A percentile compares a stretch with the other conserved stretches of the same genome.
phyloP scores from a whole-genome alignment of 371 early-diverging fungal genomes.

The Synchytrium microbalum region DNA sequence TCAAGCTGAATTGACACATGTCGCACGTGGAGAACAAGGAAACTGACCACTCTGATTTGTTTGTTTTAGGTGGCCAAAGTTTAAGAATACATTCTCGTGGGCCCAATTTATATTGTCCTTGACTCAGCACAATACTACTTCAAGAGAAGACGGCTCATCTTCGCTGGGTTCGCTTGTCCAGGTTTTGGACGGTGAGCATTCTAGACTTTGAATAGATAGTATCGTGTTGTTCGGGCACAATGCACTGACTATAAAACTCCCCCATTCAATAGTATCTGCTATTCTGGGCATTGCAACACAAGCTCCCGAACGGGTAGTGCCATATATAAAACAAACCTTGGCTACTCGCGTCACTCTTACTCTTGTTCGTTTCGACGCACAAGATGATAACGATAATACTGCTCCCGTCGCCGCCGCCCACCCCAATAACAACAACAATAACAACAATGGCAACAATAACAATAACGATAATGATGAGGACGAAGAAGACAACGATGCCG shows the following conservation, averaged over 20 bases:
- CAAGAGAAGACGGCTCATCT: not conserved
- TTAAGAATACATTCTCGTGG: conserved; percentile 35
- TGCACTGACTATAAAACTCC: conserved; percentile 26
- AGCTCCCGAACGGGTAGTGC: conserved; percentile 9
- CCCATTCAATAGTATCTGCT: conserved; percentile 24
- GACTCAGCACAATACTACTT: conserved; percentile 16
- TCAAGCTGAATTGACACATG: not conserved
- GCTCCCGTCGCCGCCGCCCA: not conserved
- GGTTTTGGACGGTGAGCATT: not conserved
- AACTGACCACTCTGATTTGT: not conserved
- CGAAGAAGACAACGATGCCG: not conserved
- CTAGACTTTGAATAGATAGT: not conserved
- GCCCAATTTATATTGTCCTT: conserved; percentile 52
- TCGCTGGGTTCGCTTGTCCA: not conserved
- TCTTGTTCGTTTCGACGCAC: not conserved
- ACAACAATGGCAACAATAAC: not conserved
- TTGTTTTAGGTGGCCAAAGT: not conserved
- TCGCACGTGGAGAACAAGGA: not conserved
- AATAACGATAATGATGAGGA: not conserved
- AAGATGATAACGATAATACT: not conserved
- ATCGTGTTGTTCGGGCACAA: conserved; percentile 17
- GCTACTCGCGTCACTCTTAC: not conserved
- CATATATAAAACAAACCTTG: not conserved
- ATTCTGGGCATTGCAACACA: conserved; percentile 6
- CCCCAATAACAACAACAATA: not conserved